Evolutionary conservation across 768 basidiomycete genomes (phyloP), one percentile per base, ranked within the genome.

Genomic region (Clavulina sp.): DNA sequence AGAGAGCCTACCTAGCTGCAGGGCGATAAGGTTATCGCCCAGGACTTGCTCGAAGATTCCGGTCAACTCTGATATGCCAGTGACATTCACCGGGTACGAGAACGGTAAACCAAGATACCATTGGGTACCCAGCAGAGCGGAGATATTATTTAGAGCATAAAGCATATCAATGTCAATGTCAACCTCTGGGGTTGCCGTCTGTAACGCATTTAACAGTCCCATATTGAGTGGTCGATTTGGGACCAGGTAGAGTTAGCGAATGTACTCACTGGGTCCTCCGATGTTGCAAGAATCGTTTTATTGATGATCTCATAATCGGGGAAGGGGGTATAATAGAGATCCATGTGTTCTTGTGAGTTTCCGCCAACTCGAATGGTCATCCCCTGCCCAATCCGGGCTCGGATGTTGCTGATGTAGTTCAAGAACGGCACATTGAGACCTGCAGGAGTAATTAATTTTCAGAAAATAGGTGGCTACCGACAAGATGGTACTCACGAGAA

Each of bases 141-240:
- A 78, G 30, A 84, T 73, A 51, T 79, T 78, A 6, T 63, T 60
- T 62, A 81, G 70, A 56, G 80, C 69, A 60, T 78, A 75, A 59
- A 91, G 71, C 47, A 89, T 64, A 53, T 82, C 81, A 0, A 67
- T 59, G 0, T 80, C 76, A 50, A 78, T 77, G 31, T 76, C 63
- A 31, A 84, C 72, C 7, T 81, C 71, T 1, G 80, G 77, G 18
- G 84, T 87, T 41, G 72, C 68, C 2, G 81, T 84, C 43, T 46
- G 26, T 9, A 9, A 13, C n/a, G n/a, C n/a, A n/a, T n/a, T n/a
- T 75, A 61, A 48, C 67, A 65, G 51, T 69, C 54, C 40, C 63
- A 40, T 2, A 21, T n/a, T 26, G 30, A 54, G 5, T 36, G 30
- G 23, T 28, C 19, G 34, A 18, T 13, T 29, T 53, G 3, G 21